These are phyloP conservation scores for Fusarium gaditjirri DNA, from an alignment of 2,329 filamentous ascomycete genomes.

Conservation along the genomic window DNA sequence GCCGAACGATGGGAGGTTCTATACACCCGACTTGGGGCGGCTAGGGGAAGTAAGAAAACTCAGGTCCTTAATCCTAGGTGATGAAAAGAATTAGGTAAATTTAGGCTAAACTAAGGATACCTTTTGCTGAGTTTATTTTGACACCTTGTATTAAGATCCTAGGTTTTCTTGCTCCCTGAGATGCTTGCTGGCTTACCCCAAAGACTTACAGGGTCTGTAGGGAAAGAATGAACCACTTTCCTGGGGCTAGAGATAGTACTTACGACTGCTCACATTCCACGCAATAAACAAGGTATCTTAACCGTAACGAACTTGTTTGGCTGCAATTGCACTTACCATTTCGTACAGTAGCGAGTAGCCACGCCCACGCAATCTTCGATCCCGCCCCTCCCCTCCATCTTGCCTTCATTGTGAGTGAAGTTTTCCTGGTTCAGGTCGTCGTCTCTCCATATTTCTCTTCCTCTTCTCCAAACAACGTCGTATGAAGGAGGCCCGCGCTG, in stretches of 20 bases:
- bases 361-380: constrained; percentile 34
- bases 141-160: too few relatives aligned
- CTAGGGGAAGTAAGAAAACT: too few relatives aligned
- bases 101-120: too few relatives aligned
- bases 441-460: constrained; percentile 38
- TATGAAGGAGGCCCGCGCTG: constrained; percentile 26
- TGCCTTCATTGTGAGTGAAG: not conserved
- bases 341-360: constrained; percentile 15
- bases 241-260: constrained; percentile 30
- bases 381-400: constrained; percentile 38
- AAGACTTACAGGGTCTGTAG: constrained; percentile 2
- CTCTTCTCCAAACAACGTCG: constrained; percentile 33
- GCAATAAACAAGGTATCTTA: constrained; percentile 15
- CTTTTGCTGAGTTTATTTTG: too few relatives aligned
- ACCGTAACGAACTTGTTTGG: constrained; percentile 5
- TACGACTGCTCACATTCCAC: not conserved
- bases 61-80: too few relatives aligned
- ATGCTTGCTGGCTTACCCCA: constrained; percentile 30
- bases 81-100: too few relatives aligned
- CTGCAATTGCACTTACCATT: constrained; percentile 16
- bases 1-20: constrained; percentile 23
- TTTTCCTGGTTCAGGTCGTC: constrained; percentile 11
- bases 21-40: constrained; percentile 15
- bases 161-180: too few relatives aligned
- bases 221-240: constrained; percentile 15